Base-by-base conservation (phyloP, 495 filamentous ascomycete genomes). In the Aspergillus hancockii region DNA sequence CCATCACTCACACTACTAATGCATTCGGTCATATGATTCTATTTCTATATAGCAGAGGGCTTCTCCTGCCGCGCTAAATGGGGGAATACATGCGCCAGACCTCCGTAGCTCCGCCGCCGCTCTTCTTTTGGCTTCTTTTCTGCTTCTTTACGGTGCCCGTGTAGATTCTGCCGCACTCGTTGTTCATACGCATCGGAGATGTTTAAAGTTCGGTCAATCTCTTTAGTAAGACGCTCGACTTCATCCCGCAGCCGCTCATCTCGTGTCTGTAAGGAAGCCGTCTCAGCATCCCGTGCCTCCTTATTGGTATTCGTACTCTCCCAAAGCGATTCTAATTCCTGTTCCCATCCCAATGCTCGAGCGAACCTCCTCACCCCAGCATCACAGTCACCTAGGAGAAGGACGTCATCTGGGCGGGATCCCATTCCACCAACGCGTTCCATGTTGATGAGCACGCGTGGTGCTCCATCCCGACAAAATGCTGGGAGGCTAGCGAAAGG, bases 361-460 rank as follows among this genome's bases (percentile, higher is more conserved):
- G 94, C 94, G 45, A 98, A 81, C 71, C 85, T 87, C 62, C 88
- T 81, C n/a, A 97, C 88, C 1, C 92, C 92, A 2, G 77, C 73
- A 79, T 98, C 94, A 72, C 91, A 96, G 63, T 88, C 85, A 2
- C 84, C 89, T 0, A 93, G 71, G 13, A 90, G 55, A 8, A 92
- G 56, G 1, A 95, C 91, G 74, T 96, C 91, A 55, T 95, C 91
- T 0, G 82, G 68, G 19, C 89, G 78, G 19, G 83, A 83, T 4
- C 94, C 94, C 49, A 98, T 63, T 5, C 83, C 83, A 0, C 94
- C 93, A 0, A 95, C 94, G n/a, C 74, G 76, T 71, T 97, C 88
- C 73, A 88, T 78, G 67, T 98, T 98, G 66, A 98, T 89, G 13
- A 98, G 80, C 19, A 97, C 75, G 41, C 94, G 84, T 9, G 91